These are phyloP conservation scores for Fragaria iinumae DNA, from an alignment of 306 rosid genomes.

Conservation along the genomic window DNA sequence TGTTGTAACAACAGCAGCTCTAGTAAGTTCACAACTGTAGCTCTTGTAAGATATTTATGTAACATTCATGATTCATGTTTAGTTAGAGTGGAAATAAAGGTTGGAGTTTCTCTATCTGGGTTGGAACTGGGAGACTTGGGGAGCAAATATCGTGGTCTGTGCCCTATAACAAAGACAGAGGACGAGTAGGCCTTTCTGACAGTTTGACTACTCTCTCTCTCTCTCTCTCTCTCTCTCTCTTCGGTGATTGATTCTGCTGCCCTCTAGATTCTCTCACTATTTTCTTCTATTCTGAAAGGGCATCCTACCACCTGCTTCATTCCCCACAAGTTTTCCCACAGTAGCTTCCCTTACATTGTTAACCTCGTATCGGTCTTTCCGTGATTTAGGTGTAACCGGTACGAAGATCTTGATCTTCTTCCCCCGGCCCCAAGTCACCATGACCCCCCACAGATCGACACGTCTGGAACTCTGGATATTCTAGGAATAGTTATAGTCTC, in stretches of 20 bases:
- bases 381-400: constrained; percentile 6
- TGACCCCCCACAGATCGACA: constrained; percentile 8
- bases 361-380: not conserved
- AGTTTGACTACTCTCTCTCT: constrained; percentile 24
- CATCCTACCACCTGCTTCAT: not conserved
- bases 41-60: not conserved
- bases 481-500: not conserved
- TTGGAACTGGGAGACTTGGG: constrained; percentile 1
- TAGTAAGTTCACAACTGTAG: not conserved
- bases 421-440: not conserved
- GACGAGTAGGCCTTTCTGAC: not conserved
- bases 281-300: not conserved
- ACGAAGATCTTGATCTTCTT: constrained; percentile 2
- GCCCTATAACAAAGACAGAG: constrained; percentile 28
- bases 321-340: not conserved
- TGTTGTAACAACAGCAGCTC: not conserved
- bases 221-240: not conserved
- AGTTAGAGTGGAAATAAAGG: not conserved
- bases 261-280: constrained; percentile 35
- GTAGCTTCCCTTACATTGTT: not conserved
- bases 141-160: constrained; percentile 33
- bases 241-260: not conserved
- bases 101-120: not conserved
- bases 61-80: not conserved
- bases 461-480: not conserved